Base-by-base conservation (phyloP, 2,329 filamentous ascomycete species). In the Neopestalotiopsis sp. region DNA sequence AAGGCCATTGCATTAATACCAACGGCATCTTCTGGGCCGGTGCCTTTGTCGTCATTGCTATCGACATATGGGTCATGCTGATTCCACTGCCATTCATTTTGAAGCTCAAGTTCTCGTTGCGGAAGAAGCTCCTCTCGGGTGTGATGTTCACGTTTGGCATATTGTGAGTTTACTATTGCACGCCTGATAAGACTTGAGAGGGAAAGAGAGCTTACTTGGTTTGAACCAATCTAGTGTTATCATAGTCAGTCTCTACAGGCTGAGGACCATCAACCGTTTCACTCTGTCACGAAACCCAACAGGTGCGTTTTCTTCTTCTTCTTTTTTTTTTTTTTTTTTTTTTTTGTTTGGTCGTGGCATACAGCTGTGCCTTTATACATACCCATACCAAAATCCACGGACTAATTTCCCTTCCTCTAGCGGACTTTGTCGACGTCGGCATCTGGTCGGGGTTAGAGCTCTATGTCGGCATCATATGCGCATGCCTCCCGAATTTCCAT, bases 11-110 rank as follows among this genome's bases (percentile, higher is more conserved):
- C 70, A 74, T 86, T 28, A 79, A 87, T 67, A 76, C 85, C 70
- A 87, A 86, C n/a, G 38, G 32, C 9, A 79, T 88, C 2, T 82
- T 78, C 0, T 89, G 85, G 84, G 80, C 83, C 42, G 84, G 86
- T 42, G 87, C 87, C 0, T 81, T 74, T n/a, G 81, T 87, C 66
- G 86, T 84, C 69, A 88, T 90, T 58, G 76, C 76, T 0, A 77
- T 87, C 28, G 88, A 90, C 69, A 12, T 86, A 2, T 84, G 84
- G 80, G 85, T 89, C 73, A 79, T 89, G 20, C 80, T 77, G 0
- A 77, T 90, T 4, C 87, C 88, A 0, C 73, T 88, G 5, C 81
- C 80, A 28, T 81, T 85, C 65, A 72, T 88, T 3, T 74, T 76
- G 30, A 68, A 75, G 0, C 77, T 88, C 4, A 79, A 82, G 2